Evolutionary conservation across 805 yeast species (phyloP).

Genomic region (Yamadazyma endophytica): DNA sequence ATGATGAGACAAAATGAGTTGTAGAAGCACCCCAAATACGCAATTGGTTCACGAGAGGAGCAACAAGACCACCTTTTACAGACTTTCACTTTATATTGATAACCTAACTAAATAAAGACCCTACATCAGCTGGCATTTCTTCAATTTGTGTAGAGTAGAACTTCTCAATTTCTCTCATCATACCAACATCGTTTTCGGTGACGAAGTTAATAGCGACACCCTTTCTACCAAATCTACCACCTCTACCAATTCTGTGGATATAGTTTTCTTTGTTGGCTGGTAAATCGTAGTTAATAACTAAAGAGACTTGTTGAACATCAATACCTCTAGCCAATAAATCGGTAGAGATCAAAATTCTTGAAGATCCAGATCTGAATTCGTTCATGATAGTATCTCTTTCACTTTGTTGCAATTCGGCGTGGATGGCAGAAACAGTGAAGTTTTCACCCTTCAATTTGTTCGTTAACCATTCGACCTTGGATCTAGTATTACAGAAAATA

Average conservation of each 20-base stretch:
- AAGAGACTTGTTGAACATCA: conserved; percentile 95
- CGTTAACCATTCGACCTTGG: conserved; percentile 88
- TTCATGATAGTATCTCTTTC: conserved; percentile 94
- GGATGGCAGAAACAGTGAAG: conserved; percentile 92
- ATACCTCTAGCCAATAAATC: conserved; percentile 98
- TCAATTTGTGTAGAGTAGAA: conserved; percentile 86
- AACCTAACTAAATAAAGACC: conserved; percentile 42
- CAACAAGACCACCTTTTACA: neutral
- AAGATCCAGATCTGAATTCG: conserved; percentile 91
- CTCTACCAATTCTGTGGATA: conserved; percentile 96
- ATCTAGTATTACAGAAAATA: conserved; percentile 93
- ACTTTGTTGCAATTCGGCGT: conserved; percentile 90
- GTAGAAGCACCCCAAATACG: neutral
- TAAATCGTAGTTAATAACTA: conserved; percentile 90
- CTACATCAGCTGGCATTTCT: conserved; percentile 83
- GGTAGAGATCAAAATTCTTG: conserved; percentile 88
- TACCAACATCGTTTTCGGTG: conserved; percentile 70
- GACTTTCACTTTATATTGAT: neutral
- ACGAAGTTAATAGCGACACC: conserved; percentile 96
- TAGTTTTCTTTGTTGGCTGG: conserved; percentile 90
- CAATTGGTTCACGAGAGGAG: no score
- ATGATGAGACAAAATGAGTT: neutral
- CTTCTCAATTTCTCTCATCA: conserved; percentile 81
- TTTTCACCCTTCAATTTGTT: conserved; percentile 69
- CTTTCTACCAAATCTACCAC: conserved; percentile 98